These are phyloP conservation scores for Amaranthus cruentus DNA, from an alignment of 148 eudicot species.

Conservation along the genomic window DNA sequence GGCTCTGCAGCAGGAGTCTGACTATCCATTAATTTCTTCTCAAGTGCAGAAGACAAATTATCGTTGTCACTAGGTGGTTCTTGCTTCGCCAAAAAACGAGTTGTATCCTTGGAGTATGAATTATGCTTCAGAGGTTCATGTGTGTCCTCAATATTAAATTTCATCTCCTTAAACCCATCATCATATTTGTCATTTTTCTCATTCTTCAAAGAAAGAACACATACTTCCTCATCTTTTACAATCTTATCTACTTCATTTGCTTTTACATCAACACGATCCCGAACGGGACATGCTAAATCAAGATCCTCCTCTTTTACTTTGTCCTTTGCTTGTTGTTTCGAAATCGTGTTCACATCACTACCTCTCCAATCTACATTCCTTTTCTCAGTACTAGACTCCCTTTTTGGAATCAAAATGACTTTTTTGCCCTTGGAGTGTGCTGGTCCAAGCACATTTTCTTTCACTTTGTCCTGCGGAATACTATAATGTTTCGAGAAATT, in stretches of 20 bases:
- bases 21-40: conserved; percentile 29
- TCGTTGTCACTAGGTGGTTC: conserved; percentile 20
- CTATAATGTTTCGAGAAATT: conserved; percentile 12
- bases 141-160: conserved; percentile 15
- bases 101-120: conserved; percentile 12
- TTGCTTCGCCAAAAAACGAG: conserved; percentile 9
- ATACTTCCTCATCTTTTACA: conserved; percentile 15
- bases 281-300: background rate
- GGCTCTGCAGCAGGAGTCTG: conserved; percentile 17
- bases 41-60: conserved; percentile 15
- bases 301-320: conserved; percentile 16
- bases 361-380: conserved; percentile 13
- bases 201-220: conserved; percentile 13
- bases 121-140: conserved; percentile 19
- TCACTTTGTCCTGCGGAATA: conserved; percentile 14
- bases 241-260: conserved; percentile 18
- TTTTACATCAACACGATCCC: conserved; percentile 14
- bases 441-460: conserved; percentile 9
- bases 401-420: conserved; percentile 5
- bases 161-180: conserved; percentile 11
- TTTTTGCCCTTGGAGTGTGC: background rate
- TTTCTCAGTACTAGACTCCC: conserved; percentile 6
- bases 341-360: conserved; percentile 3
- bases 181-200: conserved; percentile 10
- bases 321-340: conserved; percentile 18